Base-by-base conservation (phyloP, 257 asterid species). In the Misopates orontium region DNA sequence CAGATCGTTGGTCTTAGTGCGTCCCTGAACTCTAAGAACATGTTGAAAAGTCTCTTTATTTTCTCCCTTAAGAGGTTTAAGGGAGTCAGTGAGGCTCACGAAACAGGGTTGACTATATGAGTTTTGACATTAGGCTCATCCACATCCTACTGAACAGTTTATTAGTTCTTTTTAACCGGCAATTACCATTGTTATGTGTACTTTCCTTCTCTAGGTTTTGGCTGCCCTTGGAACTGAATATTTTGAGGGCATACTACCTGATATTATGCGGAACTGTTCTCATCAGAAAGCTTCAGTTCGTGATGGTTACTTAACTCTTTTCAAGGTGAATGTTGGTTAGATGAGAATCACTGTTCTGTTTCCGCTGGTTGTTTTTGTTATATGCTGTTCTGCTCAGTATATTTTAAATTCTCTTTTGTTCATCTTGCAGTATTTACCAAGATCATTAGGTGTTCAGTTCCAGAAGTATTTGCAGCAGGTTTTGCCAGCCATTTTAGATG, bases 381-480 rank as follows among this genome's bases (percentile, higher is more conserved):
- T 48, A 25, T 56, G 61, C 68, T 55, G 59, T 9, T 54, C 1
- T 48, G 41, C 41, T n/a, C n/a, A 56, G 50, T 51, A 45, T 60
- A 40, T 42, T 31, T 70, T 67, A 51, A 39, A 24, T 42, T 69
- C 50, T 32, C 63, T 14, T 80, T 61, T 69, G 47, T 70, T 64
- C 76, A 75, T 78, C 62, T 39, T 85, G 78, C 80, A 90, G 99
- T 94, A 86, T 81, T 79, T 91, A 73, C 99, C 99, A 59, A 86
- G 99, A 77, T 88, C 99, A 39, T 78, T 94, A 71, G 97, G 97
- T 47, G 84, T 83, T 59, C 96, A 86, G 86, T 94, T 94, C 85
- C 99, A 94, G 87, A 88, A 94, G 81, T 94, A 94, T 72, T 75
- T 94, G 84, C 99, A 90, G 71, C 99, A 81, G 77, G 95, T 90